Base-by-base conservation (phyloP, 345 rosid species). In the Eucalyptus curtisii region DNA sequence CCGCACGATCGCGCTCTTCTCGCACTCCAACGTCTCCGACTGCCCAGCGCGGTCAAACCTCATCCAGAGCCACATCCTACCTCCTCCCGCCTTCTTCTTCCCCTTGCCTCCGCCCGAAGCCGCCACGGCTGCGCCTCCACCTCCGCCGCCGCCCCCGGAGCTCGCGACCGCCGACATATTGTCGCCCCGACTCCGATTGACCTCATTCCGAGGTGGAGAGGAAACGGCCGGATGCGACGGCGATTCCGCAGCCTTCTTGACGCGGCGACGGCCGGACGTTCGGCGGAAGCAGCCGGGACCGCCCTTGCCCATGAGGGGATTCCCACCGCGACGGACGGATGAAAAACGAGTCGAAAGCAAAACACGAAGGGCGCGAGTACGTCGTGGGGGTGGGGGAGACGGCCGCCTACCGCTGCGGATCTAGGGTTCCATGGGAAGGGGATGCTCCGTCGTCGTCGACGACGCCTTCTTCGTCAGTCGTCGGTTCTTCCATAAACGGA, bases 21-120 rank as follows among this genome's bases (percentile, higher is more conserved):
- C 99, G 76, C 96, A 96, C 87, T 97, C 99, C 88, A 96, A 93
- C 82, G 95, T 86, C 92, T 97, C 98, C 92, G 96, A 95, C 33
- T 90, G 93, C 84, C 99, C 99, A n/a, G 91, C 91, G 61, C 95
- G 90, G 89, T 97, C 99, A 86, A 95, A 94, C 91, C 95, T 93
- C 99, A 95, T 96, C 99, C 99, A 97, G 48, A 95, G 93, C 99
- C 99, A 97, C 79, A 95, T 93, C 93, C 97, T 95, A 27, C 97
- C 94, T 53, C 99, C 99, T 13, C 94, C 96, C 19, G 94, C 93
- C 95, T 96, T 98, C 97, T 96, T 97, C 94, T 97, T 97, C 90
- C 89, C 52, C 93, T 95, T 96, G 52, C 92, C 88, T 89, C 93
- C 68, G 42, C 61, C 87, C 42, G 86, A 61, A 82, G 33, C 87